phyloP scores from a whole-genome alignment of 495 filamentous ascomycete genomes.

The Neurospora cerealis region DNA sequence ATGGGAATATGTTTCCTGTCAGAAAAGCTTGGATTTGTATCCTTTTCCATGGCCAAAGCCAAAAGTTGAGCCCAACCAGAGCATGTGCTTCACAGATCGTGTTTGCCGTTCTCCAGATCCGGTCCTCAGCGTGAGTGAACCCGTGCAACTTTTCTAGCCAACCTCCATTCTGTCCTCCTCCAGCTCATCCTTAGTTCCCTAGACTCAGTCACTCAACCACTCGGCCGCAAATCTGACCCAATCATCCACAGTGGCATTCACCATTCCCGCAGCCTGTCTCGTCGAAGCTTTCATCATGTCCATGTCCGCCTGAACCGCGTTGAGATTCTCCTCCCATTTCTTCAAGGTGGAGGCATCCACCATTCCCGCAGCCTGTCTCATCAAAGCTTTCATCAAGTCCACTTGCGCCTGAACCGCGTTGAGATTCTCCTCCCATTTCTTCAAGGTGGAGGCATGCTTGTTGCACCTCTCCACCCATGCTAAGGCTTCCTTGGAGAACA shows the following conservation, averaged over 20 bases:
- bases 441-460: not conserved
- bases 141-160: not conserved
- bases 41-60: not conserved
- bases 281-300: too few species aligned
- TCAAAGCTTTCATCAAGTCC: too few species aligned
- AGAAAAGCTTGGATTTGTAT: not conserved
- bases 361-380: not conserved
- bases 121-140: not conserved
- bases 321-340: too few species aligned
- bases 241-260: not conserved
- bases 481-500: too few species aligned
- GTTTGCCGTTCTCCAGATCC: not conserved
- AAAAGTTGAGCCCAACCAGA: not conserved
- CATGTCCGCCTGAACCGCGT: too few species aligned
- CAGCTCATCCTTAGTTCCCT: not conserved
- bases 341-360: accelerated
- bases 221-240: not conserved
- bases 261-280: not conserved
- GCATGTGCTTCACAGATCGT: not conserved
- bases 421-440: too few species aligned
- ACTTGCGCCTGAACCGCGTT: too few species aligned
- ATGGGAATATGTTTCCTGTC: not conserved
- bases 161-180: not conserved
- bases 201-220: not conserved
- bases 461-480: too few species aligned